phyloP scores from a whole-genome alignment of 1,284 basidiomycete species.

The Sanghuangporus weigelae region DNA sequence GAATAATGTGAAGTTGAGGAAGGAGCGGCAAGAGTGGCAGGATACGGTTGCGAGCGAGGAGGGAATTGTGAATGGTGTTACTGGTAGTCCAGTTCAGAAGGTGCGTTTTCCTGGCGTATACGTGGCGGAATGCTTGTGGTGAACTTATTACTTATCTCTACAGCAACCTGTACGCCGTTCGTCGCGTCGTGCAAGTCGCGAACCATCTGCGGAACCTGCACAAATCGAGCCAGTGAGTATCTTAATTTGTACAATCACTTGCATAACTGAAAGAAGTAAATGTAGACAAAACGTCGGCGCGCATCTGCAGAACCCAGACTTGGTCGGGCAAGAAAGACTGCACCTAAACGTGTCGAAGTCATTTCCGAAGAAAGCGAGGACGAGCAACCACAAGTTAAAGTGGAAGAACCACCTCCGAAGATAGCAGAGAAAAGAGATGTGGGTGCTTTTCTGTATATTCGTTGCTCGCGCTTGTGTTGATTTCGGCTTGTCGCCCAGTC shows the following conservation, averaged over 20 bases:
- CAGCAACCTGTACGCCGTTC: constrained; percentile 35
- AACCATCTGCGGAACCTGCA: constrained; percentile 35
- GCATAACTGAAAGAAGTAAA: constrained; percentile 20
- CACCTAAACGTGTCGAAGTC: constrained; percentile 34
- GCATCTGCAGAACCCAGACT: constrained; percentile 67
- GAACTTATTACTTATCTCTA: constrained; percentile 20
- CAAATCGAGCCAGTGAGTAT: constrained; percentile 46
- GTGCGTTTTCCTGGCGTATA: constrained; percentile 28
- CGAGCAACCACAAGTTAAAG: constrained; percentile 47
- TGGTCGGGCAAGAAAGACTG: constrained; percentile 37
- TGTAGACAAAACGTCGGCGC: constrained; percentile 53
- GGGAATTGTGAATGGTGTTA: constrained; percentile 73
- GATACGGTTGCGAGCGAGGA: constrained; percentile 71
- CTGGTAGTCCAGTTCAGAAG: constrained; percentile 50
- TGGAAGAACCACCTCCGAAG: constrained; percentile 10
- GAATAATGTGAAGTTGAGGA: constrained; percentile 55
- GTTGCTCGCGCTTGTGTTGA: background rate
- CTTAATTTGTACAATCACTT: background rate
- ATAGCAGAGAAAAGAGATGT: constrained; percentile 11
- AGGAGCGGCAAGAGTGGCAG: constrained; percentile 59
- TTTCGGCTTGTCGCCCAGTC: background rate
- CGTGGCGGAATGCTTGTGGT: background rate
- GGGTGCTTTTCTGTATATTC: background rate
- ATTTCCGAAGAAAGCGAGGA: constrained; percentile 75
- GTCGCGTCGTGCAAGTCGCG: constrained; percentile 46